Evolutionary conservation across 352 stramenopile genomes (phyloP).

Genomic region (Globisporangium camurandrum): DNA sequence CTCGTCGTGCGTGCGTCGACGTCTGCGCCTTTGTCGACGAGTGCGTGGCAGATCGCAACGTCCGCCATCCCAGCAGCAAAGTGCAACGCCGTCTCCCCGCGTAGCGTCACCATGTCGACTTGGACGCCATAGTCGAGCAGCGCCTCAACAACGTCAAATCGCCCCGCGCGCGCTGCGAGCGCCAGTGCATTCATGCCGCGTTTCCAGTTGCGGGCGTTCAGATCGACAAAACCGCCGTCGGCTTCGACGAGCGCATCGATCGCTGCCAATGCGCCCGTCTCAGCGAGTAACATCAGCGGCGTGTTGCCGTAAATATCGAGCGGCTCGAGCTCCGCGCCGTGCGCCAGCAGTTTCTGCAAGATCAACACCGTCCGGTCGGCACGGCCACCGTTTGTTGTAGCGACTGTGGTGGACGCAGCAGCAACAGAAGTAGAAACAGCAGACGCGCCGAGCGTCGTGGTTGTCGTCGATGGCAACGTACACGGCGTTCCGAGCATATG

Average conservation of each 20-base stretch:
- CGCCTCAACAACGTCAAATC: constrained; percentile 63
- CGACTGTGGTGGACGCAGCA: constrained; percentile 5
- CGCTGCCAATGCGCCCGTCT: constrained; percentile 58
- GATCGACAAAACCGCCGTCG: constrained; percentile 53
- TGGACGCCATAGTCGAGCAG: constrained; percentile 78
- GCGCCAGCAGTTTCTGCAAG: constrained; percentile 74
- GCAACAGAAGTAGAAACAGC: neutral
- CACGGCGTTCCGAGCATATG: constrained; percentile 76
- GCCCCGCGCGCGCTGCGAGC: constrained; percentile 59
- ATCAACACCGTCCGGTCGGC: constrained; percentile 67
- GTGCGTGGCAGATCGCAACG: constrained; percentile 48
- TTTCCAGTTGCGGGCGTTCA: constrained; percentile 80
- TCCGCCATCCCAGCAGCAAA: constrained; percentile 65
- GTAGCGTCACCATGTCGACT: constrained; percentile 48
- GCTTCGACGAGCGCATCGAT: constrained; percentile 72
- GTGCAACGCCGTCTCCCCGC: constrained; percentile 71
- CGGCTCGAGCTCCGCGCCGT: constrained; percentile 53
- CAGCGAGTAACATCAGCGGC: constrained; percentile 68
- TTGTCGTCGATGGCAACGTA: constrained; percentile 40
- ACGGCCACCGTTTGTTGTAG: constrained; percentile 15
- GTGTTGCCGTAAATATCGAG: constrained; percentile 82
- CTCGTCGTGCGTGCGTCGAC: constrained; percentile 63
- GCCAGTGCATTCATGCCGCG: constrained; percentile 68
- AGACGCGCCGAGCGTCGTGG: constrained; percentile 17
- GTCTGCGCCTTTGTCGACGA: constrained; percentile 64